Conservation (phyloP, 2,329 filamentous ascomycete genomes). For the Fusarium sp. region DNA sequence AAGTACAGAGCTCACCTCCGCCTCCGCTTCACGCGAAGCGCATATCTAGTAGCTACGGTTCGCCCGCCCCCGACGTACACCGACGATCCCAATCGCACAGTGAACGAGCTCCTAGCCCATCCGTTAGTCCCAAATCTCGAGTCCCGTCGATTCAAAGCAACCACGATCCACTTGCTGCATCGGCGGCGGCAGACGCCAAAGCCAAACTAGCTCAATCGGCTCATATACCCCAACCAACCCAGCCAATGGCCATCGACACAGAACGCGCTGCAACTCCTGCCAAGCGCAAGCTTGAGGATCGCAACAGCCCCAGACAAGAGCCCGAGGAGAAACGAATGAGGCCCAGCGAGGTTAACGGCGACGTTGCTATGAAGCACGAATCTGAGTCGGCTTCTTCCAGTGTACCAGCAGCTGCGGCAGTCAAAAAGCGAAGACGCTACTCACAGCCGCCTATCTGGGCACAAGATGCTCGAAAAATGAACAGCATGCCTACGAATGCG, state of each 20-base stretch:
- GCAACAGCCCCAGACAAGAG: constrained; percentile 59
- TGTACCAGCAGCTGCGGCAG: constrained; percentile 47
- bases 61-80: constrained; percentile 52
- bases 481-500: constrained; percentile 48
- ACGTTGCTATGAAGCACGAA: constrained; percentile 30
- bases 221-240: constrained; percentile 40
- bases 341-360: constrained; percentile 60
- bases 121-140: constrained; percentile 81
- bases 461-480: constrained; percentile 49
- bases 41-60: constrained; percentile 57
- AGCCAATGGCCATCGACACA: constrained; percentile 43
- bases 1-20: constrained; percentile 48
- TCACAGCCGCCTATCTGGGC: constrained; percentile 59
- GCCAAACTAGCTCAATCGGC: constrained; percentile 25
- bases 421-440: constrained; percentile 53
- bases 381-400: constrained; percentile 43
- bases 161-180: constrained; percentile 44
- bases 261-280: constrained; percentile 50
- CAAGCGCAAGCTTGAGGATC: constrained; percentile 53
- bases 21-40: constrained; percentile 51
- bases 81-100: constrained; percentile 63
- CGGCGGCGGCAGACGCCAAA: constrained; percentile 45
- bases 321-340: constrained; percentile 58
- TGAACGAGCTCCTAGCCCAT: constrained; percentile 75
- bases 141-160: constrained; percentile 62